phyloP scores from a whole-genome alignment of 805 yeast genomes.

The Zygosaccharomyces gambellarensis region DNA sequence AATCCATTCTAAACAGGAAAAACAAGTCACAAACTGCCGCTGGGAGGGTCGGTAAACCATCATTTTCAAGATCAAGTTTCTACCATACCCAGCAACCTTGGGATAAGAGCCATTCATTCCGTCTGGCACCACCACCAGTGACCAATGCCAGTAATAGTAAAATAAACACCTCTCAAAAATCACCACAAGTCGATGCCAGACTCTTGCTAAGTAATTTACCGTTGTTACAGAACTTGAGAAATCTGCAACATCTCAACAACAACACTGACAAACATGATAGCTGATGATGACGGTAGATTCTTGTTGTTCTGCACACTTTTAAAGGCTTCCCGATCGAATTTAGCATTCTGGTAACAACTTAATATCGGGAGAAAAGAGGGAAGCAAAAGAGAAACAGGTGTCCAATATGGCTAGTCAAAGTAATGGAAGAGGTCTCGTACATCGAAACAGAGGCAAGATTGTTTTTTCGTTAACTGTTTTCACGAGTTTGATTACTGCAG shows the following conservation, averaged over 20 bases:
- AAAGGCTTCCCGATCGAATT: slow-evolving; percentile 1
- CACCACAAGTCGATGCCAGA: slow-evolving; percentile 2
- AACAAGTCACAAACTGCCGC: not conserved
- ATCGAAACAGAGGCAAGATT: slow-evolving; percentile 27
- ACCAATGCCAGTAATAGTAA: not conserved
- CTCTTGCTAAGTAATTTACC: slow-evolving; percentile 12
- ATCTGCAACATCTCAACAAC: slow-evolving; percentile 8
- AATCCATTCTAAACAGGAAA: not conserved
- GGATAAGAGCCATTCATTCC: slow-evolving; percentile 17
- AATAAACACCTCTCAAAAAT: not conserved
- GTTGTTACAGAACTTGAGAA: slow-evolving; percentile 17
- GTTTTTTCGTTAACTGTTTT: slow-evolving; percentile 21
- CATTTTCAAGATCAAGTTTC: not conserved
- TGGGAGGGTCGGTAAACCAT: not conserved
- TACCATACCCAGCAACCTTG: not conserved
- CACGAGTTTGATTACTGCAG: slow-evolving; percentile 27
- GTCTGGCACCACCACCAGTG: slow-evolving; percentile 16
- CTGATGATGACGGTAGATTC: not conserved
- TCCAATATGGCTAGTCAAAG: slow-evolving; percentile 2
- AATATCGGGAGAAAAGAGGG: not conserved
- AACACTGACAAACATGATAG: not conserved
- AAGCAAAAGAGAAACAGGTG: not conserved
- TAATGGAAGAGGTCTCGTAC: slow-evolving; percentile 16
- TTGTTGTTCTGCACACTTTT: not conserved
- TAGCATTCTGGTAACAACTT: not conserved